Evolutionary conservation across 2,329 filamentous ascomycete genomes (phyloP).

Genomic region (Phaeophleospora eucalypticola): DNA sequence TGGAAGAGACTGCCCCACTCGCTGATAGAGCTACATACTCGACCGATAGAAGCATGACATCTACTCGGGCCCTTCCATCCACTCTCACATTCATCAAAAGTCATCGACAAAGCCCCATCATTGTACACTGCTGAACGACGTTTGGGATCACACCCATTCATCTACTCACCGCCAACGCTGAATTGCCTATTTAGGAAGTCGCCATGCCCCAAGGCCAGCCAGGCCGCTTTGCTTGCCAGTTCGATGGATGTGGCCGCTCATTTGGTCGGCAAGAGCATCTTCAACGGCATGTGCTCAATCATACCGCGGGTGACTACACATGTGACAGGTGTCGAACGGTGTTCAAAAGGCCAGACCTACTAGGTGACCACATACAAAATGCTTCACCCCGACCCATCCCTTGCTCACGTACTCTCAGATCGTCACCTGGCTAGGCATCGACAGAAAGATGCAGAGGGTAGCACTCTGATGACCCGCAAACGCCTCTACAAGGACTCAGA

Average conservation of each 20-base stretch:
- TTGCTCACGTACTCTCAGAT: slow-evolving; percentile 37
- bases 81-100: too few relatives aligned
- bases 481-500: slow-evolving; percentile 54
- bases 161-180: not conserved
- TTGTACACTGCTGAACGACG: too few relatives aligned
- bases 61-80: too few relatives aligned
- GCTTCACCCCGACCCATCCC: too few relatives aligned
- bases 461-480: slow-evolving; percentile 53
- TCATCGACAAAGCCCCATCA: too few relatives aligned
- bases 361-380: slow-evolving; percentile 52
- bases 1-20: too few relatives aligned
- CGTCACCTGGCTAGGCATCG: slow-evolving; percentile 54
- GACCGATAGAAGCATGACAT: too few relatives aligned
- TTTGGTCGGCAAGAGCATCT: slow-evolving; percentile 58
- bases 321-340: slow-evolving; percentile 58
- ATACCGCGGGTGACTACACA: slow-evolving; percentile 51
- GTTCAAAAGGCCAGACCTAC: slow-evolving; percentile 58
- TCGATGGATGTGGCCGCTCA: slow-evolving; percentile 48
- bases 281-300: slow-evolving; percentile 56
- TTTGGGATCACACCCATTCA: too few relatives aligned
- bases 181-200: not conserved
- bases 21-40: too few relatives aligned
- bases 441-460: slow-evolving; percentile 54
- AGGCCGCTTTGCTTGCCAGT: slow-evolving; percentile 36
- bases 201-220: too few relatives aligned